A percentile compares a stretch with the other conserved stretches of the same genome.
Evolutionary conservation across 306 rosid genomes (phyloP).

Genomic region (Lathyrus aphaca): DNA sequence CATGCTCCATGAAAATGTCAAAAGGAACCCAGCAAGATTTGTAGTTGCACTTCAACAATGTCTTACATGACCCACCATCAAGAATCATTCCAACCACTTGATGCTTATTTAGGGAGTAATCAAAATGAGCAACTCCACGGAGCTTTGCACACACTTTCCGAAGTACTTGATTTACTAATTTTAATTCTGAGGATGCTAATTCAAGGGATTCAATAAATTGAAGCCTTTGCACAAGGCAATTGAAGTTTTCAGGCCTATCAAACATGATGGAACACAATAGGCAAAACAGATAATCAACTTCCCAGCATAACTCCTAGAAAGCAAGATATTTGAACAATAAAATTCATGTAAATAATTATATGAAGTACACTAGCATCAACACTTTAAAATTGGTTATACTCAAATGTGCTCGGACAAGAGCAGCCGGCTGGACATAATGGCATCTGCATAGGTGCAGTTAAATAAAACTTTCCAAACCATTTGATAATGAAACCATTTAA

Average conservation of each 20-base stretch:
- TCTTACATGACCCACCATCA: constrained; percentile 48
- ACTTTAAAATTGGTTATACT: constrained; percentile 30
- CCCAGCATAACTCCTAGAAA: constrained; percentile 28
- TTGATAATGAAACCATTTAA: constrained; percentile 15
- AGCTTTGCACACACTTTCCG: constrained; percentile 57
- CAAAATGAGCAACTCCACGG: constrained; percentile 52
- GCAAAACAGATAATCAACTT: constrained; percentile 38
- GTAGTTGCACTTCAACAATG: constrained; percentile 44
- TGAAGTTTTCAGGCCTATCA: constrained; percentile 76
- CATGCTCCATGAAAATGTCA: constrained; percentile 77
- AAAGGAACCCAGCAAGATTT: constrained; percentile 67
- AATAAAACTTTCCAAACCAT: constrained; percentile 25
- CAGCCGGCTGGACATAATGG: neutral
- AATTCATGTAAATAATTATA: constrained; percentile 21
- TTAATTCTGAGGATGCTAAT: constrained; percentile 51
- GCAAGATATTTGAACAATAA: constrained; percentile 31
- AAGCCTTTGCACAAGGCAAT: constrained; percentile 67
- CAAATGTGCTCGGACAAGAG: constrained; percentile 21
- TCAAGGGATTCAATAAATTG: constrained; percentile 61
- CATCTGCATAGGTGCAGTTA: constrained; percentile 14
- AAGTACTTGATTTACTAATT: constrained; percentile 50
- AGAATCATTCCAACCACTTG: constrained; percentile 54
- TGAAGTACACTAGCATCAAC: constrained; percentile 8
- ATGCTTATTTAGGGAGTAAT: constrained; percentile 53
- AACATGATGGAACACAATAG: constrained; percentile 27